These are phyloP conservation scores for Fusarium drepaniforme DNA, from an alignment of 2,329 filamentous ascomycete species.

Conservation along the genomic window DNA sequence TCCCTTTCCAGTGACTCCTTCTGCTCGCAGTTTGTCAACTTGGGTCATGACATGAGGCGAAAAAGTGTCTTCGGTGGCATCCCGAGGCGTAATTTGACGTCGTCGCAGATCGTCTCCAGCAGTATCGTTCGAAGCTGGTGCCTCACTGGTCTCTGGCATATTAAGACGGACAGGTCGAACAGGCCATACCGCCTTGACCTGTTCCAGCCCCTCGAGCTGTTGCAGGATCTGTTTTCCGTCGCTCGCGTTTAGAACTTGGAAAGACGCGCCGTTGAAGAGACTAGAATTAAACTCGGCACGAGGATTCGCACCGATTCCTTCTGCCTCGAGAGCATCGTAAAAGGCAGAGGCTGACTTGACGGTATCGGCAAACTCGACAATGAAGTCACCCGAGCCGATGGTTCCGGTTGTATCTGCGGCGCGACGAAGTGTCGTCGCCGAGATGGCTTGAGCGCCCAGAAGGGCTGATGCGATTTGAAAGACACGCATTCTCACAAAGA, in stretches of 20 bases:
- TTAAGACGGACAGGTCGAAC: background rate
- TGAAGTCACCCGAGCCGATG: background rate
- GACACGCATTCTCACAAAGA: background rate
- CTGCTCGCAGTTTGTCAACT: slow-evolving; percentile 60
- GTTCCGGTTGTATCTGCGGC: background rate
- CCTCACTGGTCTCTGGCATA: background rate
- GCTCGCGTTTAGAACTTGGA: background rate
- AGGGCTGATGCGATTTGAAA: background rate
- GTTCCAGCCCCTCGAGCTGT: background rate
- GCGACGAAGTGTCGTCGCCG: background rate
- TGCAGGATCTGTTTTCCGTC: background rate
- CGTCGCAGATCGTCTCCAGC: background rate
- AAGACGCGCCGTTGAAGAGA: background rate
- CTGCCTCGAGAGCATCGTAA: background rate
- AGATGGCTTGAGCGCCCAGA: background rate
- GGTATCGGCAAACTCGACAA: background rate
- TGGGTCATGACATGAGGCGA: slow-evolving; percentile 63
- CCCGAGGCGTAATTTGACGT: background rate
- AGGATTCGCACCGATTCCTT: background rate
- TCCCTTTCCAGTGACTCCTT: slow-evolving; percentile 60
- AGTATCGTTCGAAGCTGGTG: background rate
- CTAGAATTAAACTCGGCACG: background rate
- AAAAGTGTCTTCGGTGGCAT: background rate
- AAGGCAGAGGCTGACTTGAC: background rate
- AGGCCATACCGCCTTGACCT: background rate